These are phyloP conservation scores for Penicillium psychrofluorescens DNA, from an alignment of 495 filamentous ascomycete species.

Conservation along the genomic window DNA sequence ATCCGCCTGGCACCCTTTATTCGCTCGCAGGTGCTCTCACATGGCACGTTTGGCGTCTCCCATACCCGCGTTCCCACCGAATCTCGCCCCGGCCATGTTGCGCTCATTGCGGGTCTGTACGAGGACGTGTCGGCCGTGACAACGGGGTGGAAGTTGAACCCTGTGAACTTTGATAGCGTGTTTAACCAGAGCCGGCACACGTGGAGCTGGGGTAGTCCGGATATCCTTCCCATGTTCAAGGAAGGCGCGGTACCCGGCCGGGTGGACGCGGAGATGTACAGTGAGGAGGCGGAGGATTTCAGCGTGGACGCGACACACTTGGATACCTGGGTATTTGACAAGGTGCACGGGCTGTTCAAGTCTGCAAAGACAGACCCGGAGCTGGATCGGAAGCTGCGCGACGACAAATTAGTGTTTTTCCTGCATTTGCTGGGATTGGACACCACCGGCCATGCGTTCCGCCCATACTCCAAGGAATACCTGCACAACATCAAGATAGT, in stretches of 20 bases:
- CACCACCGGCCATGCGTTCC: slow-evolving; percentile 79
- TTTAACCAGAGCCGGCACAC: slow-evolving; percentile 96
- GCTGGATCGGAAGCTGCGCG: slow-evolving; percentile 62
- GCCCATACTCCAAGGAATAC: slow-evolving; percentile 95
- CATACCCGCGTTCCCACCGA: slow-evolving; percentile 98
- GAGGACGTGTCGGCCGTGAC: slow-evolving; percentile 97
- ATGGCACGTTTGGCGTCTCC: slow-evolving; percentile 98
- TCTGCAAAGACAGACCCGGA: slow-evolving; percentile 70
- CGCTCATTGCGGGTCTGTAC: slow-evolving; percentile 93
- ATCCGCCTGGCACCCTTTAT: slow-evolving; percentile 88
- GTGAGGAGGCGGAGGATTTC: slow-evolving; percentile 82
- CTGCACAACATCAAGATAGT: slow-evolving; percentile 91
- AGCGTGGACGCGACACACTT: slow-evolving; percentile 71
- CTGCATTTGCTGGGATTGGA: slow-evolving; percentile 94
- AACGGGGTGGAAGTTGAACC: slow-evolving; percentile 98
- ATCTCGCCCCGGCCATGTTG: slow-evolving; percentile 94
- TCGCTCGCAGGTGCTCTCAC: slow-evolving; percentile 74
- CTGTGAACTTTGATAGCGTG: slow-evolving; percentile 96
- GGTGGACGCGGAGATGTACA: slow-evolving; percentile 79
- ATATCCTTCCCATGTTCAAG: slow-evolving; percentile 97
- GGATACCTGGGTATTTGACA: slow-evolving; percentile 94
- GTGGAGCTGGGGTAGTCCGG: slow-evolving; percentile 98
- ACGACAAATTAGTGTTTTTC: slow-evolving; percentile 93
- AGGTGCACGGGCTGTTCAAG: slow-evolving; percentile 77
- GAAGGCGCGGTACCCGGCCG: slow-evolving; percentile 82